Conservation (phyloP, 345 rosid species). For the Eucalyptus tenuipes region DNA sequence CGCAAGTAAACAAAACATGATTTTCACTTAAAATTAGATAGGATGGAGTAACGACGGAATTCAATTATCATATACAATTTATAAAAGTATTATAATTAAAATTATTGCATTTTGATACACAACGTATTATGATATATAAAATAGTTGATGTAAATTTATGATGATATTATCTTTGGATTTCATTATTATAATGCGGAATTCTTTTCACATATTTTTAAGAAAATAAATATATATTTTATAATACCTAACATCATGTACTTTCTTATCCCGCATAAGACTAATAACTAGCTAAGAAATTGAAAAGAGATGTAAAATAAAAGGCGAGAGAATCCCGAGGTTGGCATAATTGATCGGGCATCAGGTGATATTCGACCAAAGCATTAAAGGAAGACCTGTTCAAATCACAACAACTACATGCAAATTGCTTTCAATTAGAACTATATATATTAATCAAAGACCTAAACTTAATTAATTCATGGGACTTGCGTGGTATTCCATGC, state of each 20-base stretch:
- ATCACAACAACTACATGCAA: fast-evolving
- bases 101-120: background rate
- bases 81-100: background rate
- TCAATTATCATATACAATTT: background rate
- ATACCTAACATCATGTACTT: too few relatives aligned
- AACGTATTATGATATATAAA: fast-evolving
- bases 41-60: background rate
- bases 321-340: fast-evolving
- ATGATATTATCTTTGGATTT: background rate
- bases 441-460: background rate
- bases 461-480: background rate
- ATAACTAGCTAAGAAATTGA: background rate
- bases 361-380: fast-evolving
- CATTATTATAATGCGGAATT: too few relatives aligned
- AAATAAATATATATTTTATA: too few relatives aligned
- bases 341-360: fast-evolving
- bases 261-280: too few relatives aligned
- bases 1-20: background rate
- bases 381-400: fast-evolving
- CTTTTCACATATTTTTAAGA: too few relatives aligned
- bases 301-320: background rate
- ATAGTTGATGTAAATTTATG: background rate
- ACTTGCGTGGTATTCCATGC: fast-evolving
- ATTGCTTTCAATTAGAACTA: too few relatives aligned
- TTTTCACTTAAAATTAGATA: background rate